Evolutionary conservation across 306 rosid genomes (phyloP).

Genomic region (Medicago truncatula): MtrunA17r5.0-ANR NC_053043.1:49993001-49993500

Average conservation of each 20-base stretch:
- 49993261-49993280: slow-evolving; percentile 44
- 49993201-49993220: slow-evolving; percentile 28
- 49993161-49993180: slow-evolving; percentile 39
- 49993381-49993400: not conserved
- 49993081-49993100: slow-evolving; percentile 52
- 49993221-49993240: slow-evolving; percentile 11
- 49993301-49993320: slow-evolving; percentile 37
- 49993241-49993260: slow-evolving; percentile 35
- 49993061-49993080: slow-evolving; percentile 67
- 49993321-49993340: slow-evolving; percentile 31
- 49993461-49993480: no score
- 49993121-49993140: slow-evolving; percentile 60
- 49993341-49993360: slow-evolving; percentile 5
- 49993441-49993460: no score
- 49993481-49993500: no score
- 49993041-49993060: slow-evolving; percentile 83
- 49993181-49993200: slow-evolving; percentile 41
- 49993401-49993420: not conserved
- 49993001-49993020: slow-evolving; percentile 89
- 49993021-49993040: slow-evolving; percentile 90
- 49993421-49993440: not conserved
- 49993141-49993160: slow-evolving; percentile 55
- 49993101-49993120: slow-evolving; percentile 70
- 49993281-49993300: slow-evolving; percentile 1
- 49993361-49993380: not conserved